These are phyloP conservation scores for Aspergillus sp. DNA, from an alignment of 2,329 filamentous ascomycete genomes.

Conservation along the genomic window DNA sequence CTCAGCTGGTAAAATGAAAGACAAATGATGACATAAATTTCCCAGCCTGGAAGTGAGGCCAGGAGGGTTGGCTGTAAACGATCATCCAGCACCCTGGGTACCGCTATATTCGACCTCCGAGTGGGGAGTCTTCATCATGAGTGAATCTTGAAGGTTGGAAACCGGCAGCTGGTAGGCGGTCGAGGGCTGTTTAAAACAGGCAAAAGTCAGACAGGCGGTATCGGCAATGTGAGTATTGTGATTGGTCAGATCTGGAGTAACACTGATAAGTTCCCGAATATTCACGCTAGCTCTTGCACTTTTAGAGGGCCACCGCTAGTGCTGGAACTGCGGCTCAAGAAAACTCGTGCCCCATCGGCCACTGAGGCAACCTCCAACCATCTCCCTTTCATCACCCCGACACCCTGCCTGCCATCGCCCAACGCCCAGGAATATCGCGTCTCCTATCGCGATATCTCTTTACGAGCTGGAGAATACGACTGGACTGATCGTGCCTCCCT, in stretches of 20 bases:
- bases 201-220: neutral
- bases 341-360: constrained; percentile 36
- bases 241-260: constrained; percentile 4
- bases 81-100: constrained; percentile 19
- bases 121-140: constrained; percentile 3
- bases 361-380: constrained; percentile 36
- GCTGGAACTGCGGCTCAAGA: constrained; percentile 26
- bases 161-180: constrained; percentile 14
- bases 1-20: neutral
- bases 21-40: constrained; percentile 1
- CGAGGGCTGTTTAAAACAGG: constrained; percentile 12
- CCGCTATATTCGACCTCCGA: constrained; percentile 4
- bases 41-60: constrained; percentile 22
- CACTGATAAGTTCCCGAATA: neutral
- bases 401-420: constrained; percentile 25
- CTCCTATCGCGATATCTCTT: constrained; percentile 37
- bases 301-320: constrained; percentile 20
- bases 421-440: constrained; percentile 36
- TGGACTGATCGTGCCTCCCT: constrained; percentile 17
- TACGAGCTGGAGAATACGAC: constrained; percentile 19
- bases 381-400: constrained; percentile 38
- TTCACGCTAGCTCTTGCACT: constrained; percentile 4
- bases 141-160: constrained; percentile 2
- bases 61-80: constrained; percentile 12
- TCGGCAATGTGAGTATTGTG: neutral